Percentiles rank a stretch among this genome's conserved stretches.
Evolutionary conservation across 2,329 filamentous ascomycete species (phyloP).

Genomic region (Chaetomiaceae sp.): DNA sequence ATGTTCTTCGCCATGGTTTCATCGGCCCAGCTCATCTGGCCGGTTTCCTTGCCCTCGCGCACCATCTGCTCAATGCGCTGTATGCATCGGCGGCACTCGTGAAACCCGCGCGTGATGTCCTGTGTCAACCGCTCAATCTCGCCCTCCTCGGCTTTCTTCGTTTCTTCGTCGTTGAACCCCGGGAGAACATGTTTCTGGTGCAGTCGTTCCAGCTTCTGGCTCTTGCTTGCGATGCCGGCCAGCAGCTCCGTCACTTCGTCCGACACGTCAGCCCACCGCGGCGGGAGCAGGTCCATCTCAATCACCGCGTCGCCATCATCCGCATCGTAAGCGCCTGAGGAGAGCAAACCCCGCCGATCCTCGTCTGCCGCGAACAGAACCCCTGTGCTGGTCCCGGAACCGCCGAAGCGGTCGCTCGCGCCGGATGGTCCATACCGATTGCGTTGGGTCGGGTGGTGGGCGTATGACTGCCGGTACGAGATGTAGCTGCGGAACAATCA

Average conservation of each 20-base stretch:
- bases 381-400: slow-evolving; percentile 43
- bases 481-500: slow-evolving; percentile 62
- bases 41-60: slow-evolving; percentile 66
- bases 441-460: slow-evolving; percentile 87
- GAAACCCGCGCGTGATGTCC: slow-evolving; percentile 81
- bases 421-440: slow-evolving; percentile 53
- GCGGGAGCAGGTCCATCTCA: slow-evolving; percentile 94
- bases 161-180: slow-evolving; percentile 91
- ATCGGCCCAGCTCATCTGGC: slow-evolving; percentile 71
- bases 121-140: slow-evolving; percentile 90
- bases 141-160: slow-evolving; percentile 77
- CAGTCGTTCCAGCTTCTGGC: slow-evolving; percentile 78
- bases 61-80: slow-evolving; percentile 85
- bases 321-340: slow-evolving; percentile 67
- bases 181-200: slow-evolving; percentile 97
- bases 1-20: slow-evolving; percentile 96
- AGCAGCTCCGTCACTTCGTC: slow-evolving; percentile 87
- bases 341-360: slow-evolving; percentile 73
- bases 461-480: slow-evolving; percentile 97
- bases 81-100: slow-evolving; percentile 83
- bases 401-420: slow-evolving; percentile 39
- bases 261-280: slow-evolving; percentile 90
- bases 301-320: slow-evolving; percentile 93
- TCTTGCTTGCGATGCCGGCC: slow-evolving; percentile 72
- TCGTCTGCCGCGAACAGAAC: slow-evolving; percentile 49